Conservation (phyloP, 768 basidiomycete species). For the Hericium coralloides region DNA sequence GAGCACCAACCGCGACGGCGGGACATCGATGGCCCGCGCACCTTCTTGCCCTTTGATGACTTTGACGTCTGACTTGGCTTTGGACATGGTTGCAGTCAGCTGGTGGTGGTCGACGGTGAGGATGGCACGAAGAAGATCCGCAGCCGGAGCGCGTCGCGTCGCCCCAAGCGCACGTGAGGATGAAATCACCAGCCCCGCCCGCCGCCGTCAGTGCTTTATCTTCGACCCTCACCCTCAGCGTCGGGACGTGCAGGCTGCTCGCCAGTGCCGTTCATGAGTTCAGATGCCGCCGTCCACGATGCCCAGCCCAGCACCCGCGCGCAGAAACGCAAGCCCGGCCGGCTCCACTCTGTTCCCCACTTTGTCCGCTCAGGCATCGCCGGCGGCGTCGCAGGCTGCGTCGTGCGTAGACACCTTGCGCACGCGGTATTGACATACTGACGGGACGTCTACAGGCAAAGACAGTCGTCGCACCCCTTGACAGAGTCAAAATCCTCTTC, state of each 20-base stretch:
- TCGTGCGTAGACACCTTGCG: slow-evolving; percentile 47
- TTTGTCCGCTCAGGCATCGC: slow-evolving; percentile 81
- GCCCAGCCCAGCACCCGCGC: background rate
- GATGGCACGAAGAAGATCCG: background rate
- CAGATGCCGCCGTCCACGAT: slow-evolving; percentile 19
- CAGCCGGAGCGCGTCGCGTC: background rate
- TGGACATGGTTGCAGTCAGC: slow-evolving; percentile 2
- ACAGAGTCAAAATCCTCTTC: slow-evolving; percentile 97
- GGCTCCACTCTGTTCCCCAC: slow-evolving; percentile 40
- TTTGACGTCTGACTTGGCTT: slow-evolving; percentile 10
- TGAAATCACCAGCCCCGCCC: too few species aligned
- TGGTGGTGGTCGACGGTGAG: background rate
- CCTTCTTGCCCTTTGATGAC: slow-evolving; percentile 14
- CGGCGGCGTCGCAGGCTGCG: slow-evolving; percentile 89
- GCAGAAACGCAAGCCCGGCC: slow-evolving; percentile 11
- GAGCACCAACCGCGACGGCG: background rate
- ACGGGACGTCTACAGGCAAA: slow-evolving; percentile 54
- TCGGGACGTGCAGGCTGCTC: background rate
- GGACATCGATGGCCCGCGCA: background rate
- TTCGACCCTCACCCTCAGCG: too few species aligned
- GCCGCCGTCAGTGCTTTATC: too few species aligned
- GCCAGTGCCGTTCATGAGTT: slow-evolving; percentile 20
- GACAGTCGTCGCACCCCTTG: slow-evolving; percentile 90
- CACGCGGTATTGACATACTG: slow-evolving; percentile 10
- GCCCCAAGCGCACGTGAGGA: too few species aligned